Evolutionary conservation across 331 rosid genomes (phyloP).

Genomic region (Spiraea crenata): DNA sequence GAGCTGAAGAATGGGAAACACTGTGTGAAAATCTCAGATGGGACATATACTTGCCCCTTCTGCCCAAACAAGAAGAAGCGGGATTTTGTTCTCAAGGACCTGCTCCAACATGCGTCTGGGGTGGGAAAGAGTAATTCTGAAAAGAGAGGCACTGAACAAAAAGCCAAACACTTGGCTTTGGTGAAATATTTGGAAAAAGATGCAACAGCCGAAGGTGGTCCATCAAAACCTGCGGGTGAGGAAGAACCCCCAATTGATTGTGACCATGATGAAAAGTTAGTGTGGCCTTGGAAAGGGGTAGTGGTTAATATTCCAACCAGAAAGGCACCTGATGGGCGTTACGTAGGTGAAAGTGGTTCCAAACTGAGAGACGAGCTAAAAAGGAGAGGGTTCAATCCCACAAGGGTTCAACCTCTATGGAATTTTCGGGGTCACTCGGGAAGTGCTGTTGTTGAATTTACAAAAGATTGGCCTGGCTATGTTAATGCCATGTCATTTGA

Average conservation of each 20-base stretch:
- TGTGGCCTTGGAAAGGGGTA: conserved; percentile 92
- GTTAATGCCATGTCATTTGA: conserved; percentile 82
- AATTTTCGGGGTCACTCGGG: conserved; percentile 76
- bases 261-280: conserved; percentile 61
- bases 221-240: conserved; percentile 44
- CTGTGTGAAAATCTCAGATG: conserved; percentile 53
- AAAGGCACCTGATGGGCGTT: conserved; percentile 59
- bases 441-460: conserved; percentile 75
- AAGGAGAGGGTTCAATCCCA: conserved; percentile 71
- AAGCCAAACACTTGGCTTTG: conserved; percentile 83
- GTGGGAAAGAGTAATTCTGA: conserved; percentile 77
- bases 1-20: conserved; percentile 62
- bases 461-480: conserved; percentile 79
- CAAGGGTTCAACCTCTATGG: conserved; percentile 67
- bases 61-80: conserved; percentile 67
- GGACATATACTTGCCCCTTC: conserved; percentile 71
- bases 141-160: conserved; percentile 64
- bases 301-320: conserved; percentile 78
- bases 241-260: conserved; percentile 43
- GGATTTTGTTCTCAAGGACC: conserved; percentile 58
- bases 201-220: conserved; percentile 40
- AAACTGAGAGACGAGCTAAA: conserved; percentile 79
- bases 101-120: conserved; percentile 90
- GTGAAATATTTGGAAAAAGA: conserved; percentile 64
- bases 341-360: conserved; percentile 81